phyloP scores from a whole-genome alignment of 352 stramenopile genomes.

The Albugo laibachii region DNA sequence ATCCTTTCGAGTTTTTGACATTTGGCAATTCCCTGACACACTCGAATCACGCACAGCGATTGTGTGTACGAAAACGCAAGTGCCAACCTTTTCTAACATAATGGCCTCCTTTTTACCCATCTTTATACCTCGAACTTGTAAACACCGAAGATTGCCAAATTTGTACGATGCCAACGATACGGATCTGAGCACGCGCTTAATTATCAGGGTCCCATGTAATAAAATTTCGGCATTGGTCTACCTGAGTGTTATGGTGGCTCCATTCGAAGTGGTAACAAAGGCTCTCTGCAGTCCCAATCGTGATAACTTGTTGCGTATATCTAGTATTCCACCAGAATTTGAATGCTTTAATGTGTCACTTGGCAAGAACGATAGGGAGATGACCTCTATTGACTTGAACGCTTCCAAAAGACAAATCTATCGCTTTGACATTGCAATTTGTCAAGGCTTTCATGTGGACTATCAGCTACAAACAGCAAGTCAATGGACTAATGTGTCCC shows the following conservation, averaged over 20 bases:
- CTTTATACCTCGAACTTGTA: slow-evolving; percentile 6
- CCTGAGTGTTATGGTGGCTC: slow-evolving; percentile 14
- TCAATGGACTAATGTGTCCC: neutral
- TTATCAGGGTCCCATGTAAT: neutral
- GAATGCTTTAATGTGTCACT: neutral
- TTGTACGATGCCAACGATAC: slow-evolving; percentile 1
- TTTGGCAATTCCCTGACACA: slow-evolving; percentile 2
- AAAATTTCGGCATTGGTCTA: slow-evolving; percentile 1
- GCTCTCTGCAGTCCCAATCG: slow-evolving; percentile 25
- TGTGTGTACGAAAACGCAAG: too few species aligned
- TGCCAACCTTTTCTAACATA: too few species aligned
- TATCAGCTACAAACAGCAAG: slow-evolving; percentile 11
- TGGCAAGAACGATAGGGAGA: neutral
- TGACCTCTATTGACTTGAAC: slow-evolving; percentile 28
- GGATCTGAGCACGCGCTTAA: slow-evolving; percentile 1
- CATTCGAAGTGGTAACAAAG: slow-evolving; percentile 18
- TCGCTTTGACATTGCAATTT: slow-evolving; percentile 12
- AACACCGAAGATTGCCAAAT: slow-evolving; percentile 1
- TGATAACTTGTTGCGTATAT: slow-evolving; percentile 38
- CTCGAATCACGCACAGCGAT: neutral
- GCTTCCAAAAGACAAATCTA: slow-evolving; percentile 27
- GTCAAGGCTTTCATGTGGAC: slow-evolving; percentile 29
- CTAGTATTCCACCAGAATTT: slow-evolving; percentile 9
- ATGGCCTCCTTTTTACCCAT: neutral
- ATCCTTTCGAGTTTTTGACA: slow-evolving; percentile 7